These are phyloP conservation scores for Macrotyloma uniflorum DNA, from an alignment of 306 rosid genomes.

Conservation along the genomic window DNA sequence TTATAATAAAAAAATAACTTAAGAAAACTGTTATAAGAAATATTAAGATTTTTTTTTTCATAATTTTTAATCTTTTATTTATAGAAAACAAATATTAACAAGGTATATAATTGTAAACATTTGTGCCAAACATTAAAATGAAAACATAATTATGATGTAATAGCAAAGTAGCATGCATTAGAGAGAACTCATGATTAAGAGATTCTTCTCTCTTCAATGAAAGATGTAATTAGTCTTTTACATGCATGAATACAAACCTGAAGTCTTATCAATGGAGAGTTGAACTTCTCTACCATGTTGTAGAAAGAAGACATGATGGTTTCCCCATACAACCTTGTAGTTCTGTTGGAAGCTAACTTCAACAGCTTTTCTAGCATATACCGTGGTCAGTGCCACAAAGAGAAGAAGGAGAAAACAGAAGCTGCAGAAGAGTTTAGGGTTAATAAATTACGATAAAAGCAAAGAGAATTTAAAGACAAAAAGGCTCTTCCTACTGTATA, in stretches of 20 bases:
- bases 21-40: too few species aligned
- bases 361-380: neutral
- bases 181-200: neutral
- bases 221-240: too few species aligned
- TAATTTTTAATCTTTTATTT: too few species aligned
- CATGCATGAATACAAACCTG: slow-evolving; percentile 19
- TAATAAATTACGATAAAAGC: neutral
- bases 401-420: slow-evolving; percentile 19
- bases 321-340: slow-evolving; percentile 45
- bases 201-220: neutral
- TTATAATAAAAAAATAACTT: too few species aligned
- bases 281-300: slow-evolving; percentile 40
- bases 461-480: slow-evolving; percentile 6
- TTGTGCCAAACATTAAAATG: neutral
- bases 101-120: neutral
- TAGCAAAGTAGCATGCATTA: neutral
- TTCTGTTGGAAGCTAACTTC: slow-evolving; percentile 41
- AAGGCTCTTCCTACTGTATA: neutral
- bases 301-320: slow-evolving; percentile 1
- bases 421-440: slow-evolving; percentile 8
- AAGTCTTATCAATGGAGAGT: slow-evolving; percentile 39
- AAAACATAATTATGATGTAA: neutral
- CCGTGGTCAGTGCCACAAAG: neutral
- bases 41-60: too few species aligned
- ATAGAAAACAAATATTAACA: too few species aligned